These are phyloP conservation scores for Dalbergia oliveri DNA, from an alignment of 306 rosid genomes.

Conservation along the genomic window DNA sequence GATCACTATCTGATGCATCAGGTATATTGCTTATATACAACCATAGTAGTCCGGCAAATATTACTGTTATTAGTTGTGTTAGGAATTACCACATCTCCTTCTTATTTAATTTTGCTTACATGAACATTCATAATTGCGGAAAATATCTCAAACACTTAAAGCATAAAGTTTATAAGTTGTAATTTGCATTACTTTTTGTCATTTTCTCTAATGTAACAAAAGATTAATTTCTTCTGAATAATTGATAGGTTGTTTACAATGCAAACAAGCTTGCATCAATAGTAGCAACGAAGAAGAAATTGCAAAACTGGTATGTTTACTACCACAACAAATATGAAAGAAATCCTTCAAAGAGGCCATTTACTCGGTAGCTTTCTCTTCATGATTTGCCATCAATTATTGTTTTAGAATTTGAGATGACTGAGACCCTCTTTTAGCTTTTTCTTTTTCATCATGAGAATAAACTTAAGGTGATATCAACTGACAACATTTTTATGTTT, in stretches of 20 bases:
- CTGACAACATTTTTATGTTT: slow-evolving; percentile 44
- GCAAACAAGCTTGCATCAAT: slow-evolving; percentile 78
- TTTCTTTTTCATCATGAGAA: slow-evolving; percentile 33
- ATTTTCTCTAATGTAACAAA: slow-evolving; percentile 19
- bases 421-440: slow-evolving; percentile 33
- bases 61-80: background rate
- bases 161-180: slow-evolving; percentile 10
- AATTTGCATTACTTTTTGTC: background rate
- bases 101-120: background rate
- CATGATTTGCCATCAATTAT: slow-evolving; percentile 21
- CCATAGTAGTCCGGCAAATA: slow-evolving; percentile 6
- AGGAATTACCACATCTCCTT: background rate
- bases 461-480: slow-evolving; percentile 27
- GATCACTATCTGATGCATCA: slow-evolving; percentile 88
- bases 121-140: background rate
- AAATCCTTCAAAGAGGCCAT: slow-evolving; percentile 63
- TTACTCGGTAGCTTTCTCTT: slow-evolving; percentile 72
- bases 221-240: slow-evolving; percentile 28
- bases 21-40: slow-evolving; percentile 52
- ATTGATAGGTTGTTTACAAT: slow-evolving; percentile 76
- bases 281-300: slow-evolving; percentile 67
- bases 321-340: slow-evolving; percentile 85
- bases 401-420: slow-evolving; percentile 12
- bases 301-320: slow-evolving; percentile 73
- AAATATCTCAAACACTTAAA: background rate